Evolutionary conservation across 2,329 filamentous ascomycete genomes (phyloP).

Genomic region (Pyricularia sp.): DNA sequence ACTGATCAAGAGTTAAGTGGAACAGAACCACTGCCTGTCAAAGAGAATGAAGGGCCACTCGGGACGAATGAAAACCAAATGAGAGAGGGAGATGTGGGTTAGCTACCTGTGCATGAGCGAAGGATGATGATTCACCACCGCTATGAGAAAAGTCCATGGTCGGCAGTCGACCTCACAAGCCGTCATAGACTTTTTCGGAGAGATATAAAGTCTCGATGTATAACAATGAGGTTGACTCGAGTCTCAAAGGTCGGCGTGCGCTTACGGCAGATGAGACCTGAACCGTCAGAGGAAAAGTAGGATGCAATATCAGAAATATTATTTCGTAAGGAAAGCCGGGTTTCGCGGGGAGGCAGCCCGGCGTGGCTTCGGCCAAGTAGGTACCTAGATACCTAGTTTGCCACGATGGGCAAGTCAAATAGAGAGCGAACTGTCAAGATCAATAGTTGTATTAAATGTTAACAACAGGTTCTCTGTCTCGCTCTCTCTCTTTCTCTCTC

Average conservation of each 20-base stretch:
- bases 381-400: background rate
- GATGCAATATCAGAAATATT: background rate
- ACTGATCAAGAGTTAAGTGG: no score
- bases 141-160: slow-evolving; percentile 20
- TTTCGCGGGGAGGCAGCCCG: background rate
- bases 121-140: slow-evolving; percentile 13
- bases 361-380: background rate
- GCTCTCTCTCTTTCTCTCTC: background rate
- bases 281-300: background rate
- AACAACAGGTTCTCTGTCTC: background rate
- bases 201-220: background rate
- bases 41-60: background rate
- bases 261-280: background rate
- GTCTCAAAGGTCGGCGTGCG: background rate
- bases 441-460: background rate
- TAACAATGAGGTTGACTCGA: background rate
- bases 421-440: background rate
- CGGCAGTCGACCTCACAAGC: background rate
- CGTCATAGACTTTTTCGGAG: background rate
- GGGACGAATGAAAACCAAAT: background rate
- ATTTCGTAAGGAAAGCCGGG: background rate
- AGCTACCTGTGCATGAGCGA: slow-evolving; percentile 24
- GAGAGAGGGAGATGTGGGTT: slow-evolving; percentile 1
- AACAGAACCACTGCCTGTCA: background rate
- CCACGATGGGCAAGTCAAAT: background rate